These are phyloP conservation scores for Suhomyces sp. DNA, from an alignment of 805 yeast species.

Conservation along the genomic window DNA sequence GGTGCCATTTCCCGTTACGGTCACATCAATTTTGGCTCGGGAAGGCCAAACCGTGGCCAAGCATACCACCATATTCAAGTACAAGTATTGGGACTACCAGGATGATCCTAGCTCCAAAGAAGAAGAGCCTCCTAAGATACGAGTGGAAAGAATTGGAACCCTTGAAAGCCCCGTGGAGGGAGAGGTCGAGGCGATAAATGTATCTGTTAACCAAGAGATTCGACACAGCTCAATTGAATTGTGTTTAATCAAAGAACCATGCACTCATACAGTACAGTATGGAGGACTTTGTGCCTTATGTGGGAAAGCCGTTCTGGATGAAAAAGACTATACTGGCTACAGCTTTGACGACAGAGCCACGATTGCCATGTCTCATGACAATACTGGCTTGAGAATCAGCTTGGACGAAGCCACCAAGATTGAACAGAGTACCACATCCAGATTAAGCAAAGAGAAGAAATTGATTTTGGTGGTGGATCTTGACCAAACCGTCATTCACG, in stretches of 20 bases:
- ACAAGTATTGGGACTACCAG: conserved; percentile 66
- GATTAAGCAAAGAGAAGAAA: conserved; percentile 60
- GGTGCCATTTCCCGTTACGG: conserved; percentile 65
- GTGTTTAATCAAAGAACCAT: conserved; percentile 68
- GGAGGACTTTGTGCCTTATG: conserved; percentile 95
- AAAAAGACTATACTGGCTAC: conserved; percentile 71
- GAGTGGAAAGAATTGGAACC: conserved; percentile 68
- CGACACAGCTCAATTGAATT: conserved; percentile 45
- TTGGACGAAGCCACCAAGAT: conserved; percentile 82
- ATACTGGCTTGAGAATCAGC: conserved; percentile 78
- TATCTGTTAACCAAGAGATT: conserved; percentile 61
- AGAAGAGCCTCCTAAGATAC: conserved; percentile 39
- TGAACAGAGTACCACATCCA: conserved; percentile 62
- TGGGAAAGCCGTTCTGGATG: conserved; percentile 71
- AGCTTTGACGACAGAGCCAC: conserved; percentile 72
- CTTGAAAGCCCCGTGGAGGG: conserved; percentile 88
- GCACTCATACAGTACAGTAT: conserved; percentile 88
- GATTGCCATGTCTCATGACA: conserved; percentile 85
- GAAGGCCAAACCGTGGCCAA: conserved; percentile 47
- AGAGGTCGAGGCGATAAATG: conserved; percentile 46
- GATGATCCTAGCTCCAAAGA: conserved; percentile 51
- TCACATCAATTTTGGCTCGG: conserved; percentile 47
- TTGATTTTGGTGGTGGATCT: conserved; percentile 91
- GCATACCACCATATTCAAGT: conserved; percentile 55
- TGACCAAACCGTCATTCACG: conserved; percentile 96